These are phyloP conservation scores for Picea abies DNA, from an alignment of 83 land plant species.

Conservation along the genomic window DNA sequence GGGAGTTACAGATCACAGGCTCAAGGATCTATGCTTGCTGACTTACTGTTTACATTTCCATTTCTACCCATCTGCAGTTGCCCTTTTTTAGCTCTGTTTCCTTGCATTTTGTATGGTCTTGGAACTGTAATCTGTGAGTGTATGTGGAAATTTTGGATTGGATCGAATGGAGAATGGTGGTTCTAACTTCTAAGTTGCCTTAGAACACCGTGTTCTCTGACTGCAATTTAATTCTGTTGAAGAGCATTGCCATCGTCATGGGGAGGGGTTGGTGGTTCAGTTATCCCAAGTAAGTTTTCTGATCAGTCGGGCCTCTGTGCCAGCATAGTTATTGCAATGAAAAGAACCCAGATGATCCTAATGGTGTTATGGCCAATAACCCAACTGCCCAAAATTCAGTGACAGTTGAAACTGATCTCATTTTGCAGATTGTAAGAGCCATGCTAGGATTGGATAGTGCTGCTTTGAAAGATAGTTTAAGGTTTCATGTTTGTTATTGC, in stretches of 20 bases:
- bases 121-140: no score
- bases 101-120: no score
- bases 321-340: not conserved
- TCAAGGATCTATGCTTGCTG: constrained; percentile 1
- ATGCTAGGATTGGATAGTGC: not conserved
- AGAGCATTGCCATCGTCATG: not conserved
- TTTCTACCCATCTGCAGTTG: no score
- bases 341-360: not conserved
- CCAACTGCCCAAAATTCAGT: not conserved
- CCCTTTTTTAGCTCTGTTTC: no score
- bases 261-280: constrained; percentile 7
- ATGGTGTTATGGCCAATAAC: not conserved
- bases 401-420: not conserved
- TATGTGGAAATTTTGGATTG: not conserved
- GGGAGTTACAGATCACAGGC: not conserved
- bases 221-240: not conserved
- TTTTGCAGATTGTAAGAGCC: not conserved
- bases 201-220: not conserved
- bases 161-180: not conserved
- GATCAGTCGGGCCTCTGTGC: not conserved
- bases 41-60: not conserved
- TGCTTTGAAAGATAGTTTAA: not conserved
- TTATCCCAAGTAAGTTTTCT: constrained; percentile 13
- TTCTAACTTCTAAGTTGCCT: not conserved
- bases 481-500: no score